Base-by-base conservation (phyloP, 768 basidiomycete genomes). In the Amanita fuliginea region DNA sequence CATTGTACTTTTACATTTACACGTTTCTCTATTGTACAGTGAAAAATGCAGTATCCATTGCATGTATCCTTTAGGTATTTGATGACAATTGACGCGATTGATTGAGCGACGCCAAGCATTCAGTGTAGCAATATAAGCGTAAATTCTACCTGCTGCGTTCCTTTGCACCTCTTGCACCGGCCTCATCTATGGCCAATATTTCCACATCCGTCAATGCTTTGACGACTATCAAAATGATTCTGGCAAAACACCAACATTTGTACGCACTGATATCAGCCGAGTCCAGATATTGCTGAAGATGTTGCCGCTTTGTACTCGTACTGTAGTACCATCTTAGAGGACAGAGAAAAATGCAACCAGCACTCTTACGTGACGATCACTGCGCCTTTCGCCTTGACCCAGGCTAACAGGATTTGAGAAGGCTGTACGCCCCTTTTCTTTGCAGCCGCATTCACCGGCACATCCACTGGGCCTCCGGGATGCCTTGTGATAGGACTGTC, bases 381-480 rank as follows among this genome's bases (percentile, higher is more conserved):
- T 1, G 70, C 76, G 26, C 79, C 78, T 59, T 89, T 88, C 26
- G 73, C 71, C 56, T 70, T 74, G 1, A 78, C 78, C 86, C 86
- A 89, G 1, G 74, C 64, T 45, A 88, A 74, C 19, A 88, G 64
- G 32, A 86, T 77, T 56, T 89, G 86, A 1, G 74, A 75, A 0
- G 78, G 69, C 3, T 75, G 74, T n/a, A 75, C 75, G 6, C 74
- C 71, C 5, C 80, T 63, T 10, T 77, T 67, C 34, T 67, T 63
- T 0, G 82, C 82, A 11, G 76, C 75, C 14, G 68, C 68, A 11
- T 67, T 56, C 7, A 88, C 62, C 2, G 75, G 70, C 6, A 61
- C 62, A 58, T 86, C 83, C 1, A 89, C 75, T 0, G 83, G 77
- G 0, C 86, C 85, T 7, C 77, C 80, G 4, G 80, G 77, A 46